Percentiles rank a stretch among this genome's conserved stretches.
Evolutionary conservation across 1,139 yeast genomes (phyloP).

Genomic region (Suhomyces ambrosiae): DNA sequence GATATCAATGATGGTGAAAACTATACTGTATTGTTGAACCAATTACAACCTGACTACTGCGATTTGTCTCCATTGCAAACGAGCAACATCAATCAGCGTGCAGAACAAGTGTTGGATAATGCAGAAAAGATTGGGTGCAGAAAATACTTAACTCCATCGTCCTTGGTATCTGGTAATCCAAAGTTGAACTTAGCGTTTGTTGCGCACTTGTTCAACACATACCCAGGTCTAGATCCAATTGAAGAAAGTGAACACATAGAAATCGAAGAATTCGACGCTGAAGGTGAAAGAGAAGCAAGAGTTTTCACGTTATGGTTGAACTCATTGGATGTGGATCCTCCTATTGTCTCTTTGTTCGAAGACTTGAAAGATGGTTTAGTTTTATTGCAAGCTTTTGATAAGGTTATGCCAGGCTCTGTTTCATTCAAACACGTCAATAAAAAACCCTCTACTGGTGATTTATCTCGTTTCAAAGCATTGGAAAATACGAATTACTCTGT

Average conservation of each 20-base stretch:
- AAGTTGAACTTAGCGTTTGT: slow-evolving; percentile 95
- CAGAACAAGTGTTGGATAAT: slow-evolving; percentile 79
- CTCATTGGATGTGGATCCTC: slow-evolving; percentile 93
- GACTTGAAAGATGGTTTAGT: slow-evolving; percentile 93
- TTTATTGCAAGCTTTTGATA: slow-evolving; percentile 89
- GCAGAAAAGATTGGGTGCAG: slow-evolving; percentile 93
- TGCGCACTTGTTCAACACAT: slow-evolving; percentile 92
- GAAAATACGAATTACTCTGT: slow-evolving; percentile 97
- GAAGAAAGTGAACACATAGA: slow-evolving; percentile 89
- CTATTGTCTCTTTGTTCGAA: slow-evolving; percentile 87
- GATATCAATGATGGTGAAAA: slow-evolving; percentile 96
- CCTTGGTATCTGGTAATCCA: slow-evolving; percentile 95
- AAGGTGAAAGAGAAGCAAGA: slow-evolving; percentile 99
- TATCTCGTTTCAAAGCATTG: slow-evolving; percentile 89
- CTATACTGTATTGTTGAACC: slow-evolving; percentile 85
- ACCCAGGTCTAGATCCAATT: slow-evolving; percentile 95
- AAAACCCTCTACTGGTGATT: slow-evolving; percentile 73
- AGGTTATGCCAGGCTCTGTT: slow-evolving; percentile 92
- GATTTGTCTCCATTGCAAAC: slow-evolving; percentile 81
- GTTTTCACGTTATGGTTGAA: slow-evolving; percentile 97
- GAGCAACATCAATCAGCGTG: slow-evolving; percentile 71
- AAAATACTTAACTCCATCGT: slow-evolving; percentile 90
- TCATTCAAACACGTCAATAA: slow-evolving; percentile 80
- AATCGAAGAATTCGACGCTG: slow-evolving; percentile 96
- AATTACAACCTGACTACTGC: slow-evolving; percentile 82